Evolutionary conservation across 257 asterid species (phyloP).

Genomic region (Craterostigma plantagineum): DNA sequence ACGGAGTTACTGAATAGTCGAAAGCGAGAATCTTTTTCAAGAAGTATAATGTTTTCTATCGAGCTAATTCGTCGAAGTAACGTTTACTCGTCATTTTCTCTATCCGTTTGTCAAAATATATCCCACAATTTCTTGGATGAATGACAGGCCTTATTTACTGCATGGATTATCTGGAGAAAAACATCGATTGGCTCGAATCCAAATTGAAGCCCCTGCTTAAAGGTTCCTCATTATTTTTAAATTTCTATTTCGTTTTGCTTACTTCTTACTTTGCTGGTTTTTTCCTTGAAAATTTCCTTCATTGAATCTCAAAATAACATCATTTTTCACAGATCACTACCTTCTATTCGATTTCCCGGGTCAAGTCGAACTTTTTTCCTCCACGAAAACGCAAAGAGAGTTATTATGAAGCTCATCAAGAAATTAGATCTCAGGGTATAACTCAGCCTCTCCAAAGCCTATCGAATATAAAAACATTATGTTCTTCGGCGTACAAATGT

Average conservation of each 20-base stretch:
- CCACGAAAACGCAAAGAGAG: constrained; percentile 61
- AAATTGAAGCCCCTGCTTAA: constrained; percentile 68
- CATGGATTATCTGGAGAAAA: constrained; percentile 93
- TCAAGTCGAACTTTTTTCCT: constrained; percentile 98
- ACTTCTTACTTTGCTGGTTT: background rate
- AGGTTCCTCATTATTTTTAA: constrained; percentile 29
- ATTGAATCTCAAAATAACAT: constrained; percentile 1
- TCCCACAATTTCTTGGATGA: background rate
- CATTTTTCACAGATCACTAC: constrained; percentile 75
- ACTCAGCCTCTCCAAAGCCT: constrained; percentile 6
- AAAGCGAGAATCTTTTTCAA: background rate
- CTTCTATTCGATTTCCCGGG: constrained; percentile 95
- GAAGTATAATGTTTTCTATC: too few relatives aligned
- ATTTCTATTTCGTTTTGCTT: constrained; percentile 3
- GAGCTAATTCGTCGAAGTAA: too few relatives aligned
- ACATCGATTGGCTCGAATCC: constrained; percentile 84
- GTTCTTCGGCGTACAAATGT: background rate
- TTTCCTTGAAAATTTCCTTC: background rate
- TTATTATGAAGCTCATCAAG: constrained; percentile 72
- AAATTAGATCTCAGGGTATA: constrained; percentile 71
- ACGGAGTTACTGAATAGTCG: too few relatives aligned
- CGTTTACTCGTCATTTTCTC: too few relatives aligned
- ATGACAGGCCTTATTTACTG: constrained; percentile 80
- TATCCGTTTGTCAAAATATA: too few relatives aligned
- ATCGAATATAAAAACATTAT: constrained; percentile 7